Base-by-base conservation (phyloP, 441 rosid genomes). In the Gossypium davidsonii region DNA sequence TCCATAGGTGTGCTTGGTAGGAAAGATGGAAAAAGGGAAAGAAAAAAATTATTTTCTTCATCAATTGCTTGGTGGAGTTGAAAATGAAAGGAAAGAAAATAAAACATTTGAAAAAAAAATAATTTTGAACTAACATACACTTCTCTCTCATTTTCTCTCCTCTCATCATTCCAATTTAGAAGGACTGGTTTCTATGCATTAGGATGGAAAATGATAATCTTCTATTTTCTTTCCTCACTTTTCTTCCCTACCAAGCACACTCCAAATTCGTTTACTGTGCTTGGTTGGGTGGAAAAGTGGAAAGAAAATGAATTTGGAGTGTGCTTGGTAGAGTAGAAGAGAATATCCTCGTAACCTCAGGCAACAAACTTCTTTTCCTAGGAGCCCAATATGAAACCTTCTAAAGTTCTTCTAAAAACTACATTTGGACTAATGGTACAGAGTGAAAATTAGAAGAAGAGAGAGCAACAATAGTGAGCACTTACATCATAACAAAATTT, bases 401-500 rank as follows among this genome's bases (percentile, higher is more conserved):
- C 48, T 10, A 42, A 42, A 42, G 48, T 42, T 42, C 20, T 39
- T 63, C 52, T 23, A 65, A 65, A 12, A 65, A 65, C 70, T 21
- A 46, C 28, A 20, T 67, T 26, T 51, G 18, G 44, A 42, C 48
- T 42, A 53, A 34, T 17, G 34, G 63, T 51, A n/a, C 61, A 21
- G 25, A 56, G 12, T 21, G 25, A 10, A 64, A 67, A 72, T 6
- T 6, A 10, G 72, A 34, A 53, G 18, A 34, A 71, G 64, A 18
- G 4, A 63, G 11, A 46, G 26, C 49, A 21, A 26, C 51, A 76
- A 65, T 23, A 57, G 26, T 55, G 20, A 15, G 63, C 62, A 79
- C 87, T 73, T 78, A 91, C 96, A 2, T 80, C 87, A 42, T 94
- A 94, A 80, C 91, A 83, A 76, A 94, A 94, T 81, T 89, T 91